These are phyloP conservation scores for Albugo laibachii DNA, from an alignment of 352 stramenopile genomes.

Conservation along the genomic window DNA sequence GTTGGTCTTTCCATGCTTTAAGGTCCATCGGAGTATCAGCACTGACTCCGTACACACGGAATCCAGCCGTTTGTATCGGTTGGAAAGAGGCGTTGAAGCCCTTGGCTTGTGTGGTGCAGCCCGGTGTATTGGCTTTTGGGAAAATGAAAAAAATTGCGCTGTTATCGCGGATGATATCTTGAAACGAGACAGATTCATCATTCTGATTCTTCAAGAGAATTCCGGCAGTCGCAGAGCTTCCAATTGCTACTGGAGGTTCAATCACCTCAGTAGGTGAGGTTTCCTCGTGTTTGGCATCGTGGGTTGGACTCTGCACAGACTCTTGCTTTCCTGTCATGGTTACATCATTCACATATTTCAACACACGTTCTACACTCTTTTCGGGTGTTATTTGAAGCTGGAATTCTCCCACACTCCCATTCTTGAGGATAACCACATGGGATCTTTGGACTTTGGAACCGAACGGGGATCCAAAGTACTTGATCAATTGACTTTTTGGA, in stretches of 20 bases:
- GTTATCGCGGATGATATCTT: conserved; percentile 48
- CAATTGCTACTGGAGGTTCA: background rate
- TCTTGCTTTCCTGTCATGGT: conserved; percentile 17
- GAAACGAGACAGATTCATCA: conserved; percentile 29
- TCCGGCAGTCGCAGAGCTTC: conserved; percentile 6
- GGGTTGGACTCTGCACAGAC: background rate
- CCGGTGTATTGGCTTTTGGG: conserved; percentile 66
- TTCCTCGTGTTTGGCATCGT: too few relatives aligned
- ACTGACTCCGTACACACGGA: conserved; percentile 66
- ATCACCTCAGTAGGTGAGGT: background rate
- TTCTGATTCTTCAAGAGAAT: conserved; percentile 49
- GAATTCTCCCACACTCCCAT: conserved; percentile 62
- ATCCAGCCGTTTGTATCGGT: conserved; percentile 48
- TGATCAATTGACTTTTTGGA: conserved; percentile 59
- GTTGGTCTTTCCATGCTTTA: conserved; percentile 54
- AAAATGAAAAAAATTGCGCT: conserved; percentile 81
- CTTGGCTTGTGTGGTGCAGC: conserved; percentile 66
- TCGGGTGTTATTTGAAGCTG: conserved; percentile 47
- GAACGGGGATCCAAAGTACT: conserved; percentile 70
- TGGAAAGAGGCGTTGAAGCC: conserved; percentile 72
- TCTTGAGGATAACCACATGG: conserved; percentile 65
- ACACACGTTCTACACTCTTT: conserved; percentile 49
- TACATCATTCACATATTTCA: conserved; percentile 58
- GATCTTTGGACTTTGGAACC: conserved; percentile 67
- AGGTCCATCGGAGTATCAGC: conserved; percentile 44